These are phyloP conservation scores for Aspergillus hortae DNA, from an alignment of 2,329 filamentous ascomycete genomes.

Conservation along the genomic window DNA sequence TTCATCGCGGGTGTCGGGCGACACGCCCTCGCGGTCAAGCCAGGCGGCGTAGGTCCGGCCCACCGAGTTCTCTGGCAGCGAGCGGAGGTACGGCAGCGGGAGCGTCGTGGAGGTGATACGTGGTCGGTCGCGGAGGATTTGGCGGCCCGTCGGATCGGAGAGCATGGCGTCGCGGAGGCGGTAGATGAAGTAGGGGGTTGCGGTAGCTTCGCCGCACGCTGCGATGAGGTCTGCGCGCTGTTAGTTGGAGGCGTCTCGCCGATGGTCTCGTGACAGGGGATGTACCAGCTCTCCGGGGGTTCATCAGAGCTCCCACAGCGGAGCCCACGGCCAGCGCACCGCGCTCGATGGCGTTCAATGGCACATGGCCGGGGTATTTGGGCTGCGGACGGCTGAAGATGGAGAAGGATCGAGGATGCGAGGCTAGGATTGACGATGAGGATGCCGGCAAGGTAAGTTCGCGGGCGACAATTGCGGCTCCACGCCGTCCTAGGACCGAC, in stretches of 20 bases:
- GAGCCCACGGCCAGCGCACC: conserved; percentile 64
- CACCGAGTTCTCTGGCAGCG: conserved; percentile 68
- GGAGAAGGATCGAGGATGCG: conserved; percentile 60
- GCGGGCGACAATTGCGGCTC: conserved; percentile 12
- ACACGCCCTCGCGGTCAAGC: conserved; percentile 92
- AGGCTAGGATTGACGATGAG: conserved; percentile 4
- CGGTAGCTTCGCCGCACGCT: conserved; percentile 87
- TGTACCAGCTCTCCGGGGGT: conserved; percentile 75
- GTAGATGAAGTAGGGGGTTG: conserved; percentile 91
- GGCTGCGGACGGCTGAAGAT: conserved; percentile 78
- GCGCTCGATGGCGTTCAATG: conserved; percentile 74
- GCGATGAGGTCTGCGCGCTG: conserved; percentile 75
- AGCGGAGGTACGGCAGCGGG: conserved; percentile 66
- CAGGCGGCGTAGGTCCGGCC: conserved; percentile 80
- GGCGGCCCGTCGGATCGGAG: conserved; percentile 72
- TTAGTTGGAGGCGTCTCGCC: not conserved
- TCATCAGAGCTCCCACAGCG: conserved; percentile 58
- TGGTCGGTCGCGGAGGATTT: conserved; percentile 85
- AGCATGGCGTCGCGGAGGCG: conserved; percentile 93
- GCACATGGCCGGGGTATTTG: conserved; percentile 90
- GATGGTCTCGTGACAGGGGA: not conserved
- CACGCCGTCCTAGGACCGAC: conserved; percentile 24
- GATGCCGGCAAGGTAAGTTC: conserved; percentile 8
- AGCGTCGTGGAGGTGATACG: conserved; percentile 74
- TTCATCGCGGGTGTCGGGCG: conserved; percentile 76